These are phyloP conservation scores for Myochromella boudieri DNA, from an alignment of 768 basidiomycete genomes.

Conservation along the genomic window DNA sequence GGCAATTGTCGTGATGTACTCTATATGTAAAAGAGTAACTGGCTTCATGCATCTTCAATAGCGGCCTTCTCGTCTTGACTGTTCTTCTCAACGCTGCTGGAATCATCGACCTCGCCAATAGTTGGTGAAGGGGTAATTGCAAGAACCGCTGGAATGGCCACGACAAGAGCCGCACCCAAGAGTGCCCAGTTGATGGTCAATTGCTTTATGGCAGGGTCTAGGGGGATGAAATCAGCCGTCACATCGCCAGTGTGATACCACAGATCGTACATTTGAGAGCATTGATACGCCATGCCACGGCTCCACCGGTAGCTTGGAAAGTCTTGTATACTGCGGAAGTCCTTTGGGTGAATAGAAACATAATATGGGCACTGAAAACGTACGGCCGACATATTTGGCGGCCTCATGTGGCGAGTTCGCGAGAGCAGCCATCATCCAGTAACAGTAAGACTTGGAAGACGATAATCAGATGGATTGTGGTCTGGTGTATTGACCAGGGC, in stretches of 20 bases:
- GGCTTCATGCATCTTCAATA: background rate
- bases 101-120: background rate
- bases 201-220: constrained; percentile 24
- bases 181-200: constrained; percentile 27
- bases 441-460: constrained; percentile 23
- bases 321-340: constrained; percentile 26
- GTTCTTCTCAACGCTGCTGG: background rate
- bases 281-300: constrained; percentile 29
- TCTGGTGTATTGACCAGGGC: background rate
- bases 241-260: too few relatives aligned
- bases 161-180: constrained; percentile 21
- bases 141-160: constrained; percentile 26
- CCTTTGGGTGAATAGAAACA: background rate
- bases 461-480: too few relatives aligned
- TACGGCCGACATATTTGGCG: constrained; percentile 28
- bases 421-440: constrained; percentile 29
- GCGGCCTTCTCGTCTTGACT: background rate
- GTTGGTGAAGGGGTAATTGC: constrained; percentile 24
- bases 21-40: background rate
- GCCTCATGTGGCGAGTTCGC: constrained; percentile 25
- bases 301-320: constrained; percentile 28
- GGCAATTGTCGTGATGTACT: background rate
- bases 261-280: constrained; percentile 29
- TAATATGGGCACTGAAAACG: background rate
- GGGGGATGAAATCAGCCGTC: too few relatives aligned